Conservation (phyloP, 768 basidiomycete species). For the Lentinula lateritia region DNA sequence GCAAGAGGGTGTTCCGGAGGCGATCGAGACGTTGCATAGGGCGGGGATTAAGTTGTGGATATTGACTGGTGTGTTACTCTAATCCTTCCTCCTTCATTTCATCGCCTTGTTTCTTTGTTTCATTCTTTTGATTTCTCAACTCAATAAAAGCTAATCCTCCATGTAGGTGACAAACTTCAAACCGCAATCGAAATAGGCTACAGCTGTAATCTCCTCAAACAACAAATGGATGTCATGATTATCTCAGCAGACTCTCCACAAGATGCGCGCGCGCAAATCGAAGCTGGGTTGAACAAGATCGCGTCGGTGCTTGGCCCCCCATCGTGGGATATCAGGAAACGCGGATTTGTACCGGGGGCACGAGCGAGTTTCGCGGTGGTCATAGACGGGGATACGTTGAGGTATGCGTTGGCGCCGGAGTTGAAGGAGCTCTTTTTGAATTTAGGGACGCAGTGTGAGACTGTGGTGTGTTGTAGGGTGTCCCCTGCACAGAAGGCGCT, state of each 20-base stretch:
- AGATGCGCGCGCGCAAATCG: constrained; percentile 78
- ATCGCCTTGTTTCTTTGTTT: too few species aligned
- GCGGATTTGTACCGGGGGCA: constrained; percentile 62
- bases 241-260: constrained; percentile 78
- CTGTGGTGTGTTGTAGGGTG: constrained; percentile 97
- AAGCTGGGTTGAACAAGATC: constrained; percentile 92
- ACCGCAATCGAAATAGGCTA: constrained; percentile 98
- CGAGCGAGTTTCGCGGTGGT: constrained; percentile 87
- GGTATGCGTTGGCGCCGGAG: constrained; percentile 69
- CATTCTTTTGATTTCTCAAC: neutral
- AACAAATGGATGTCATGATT: constrained; percentile 96
- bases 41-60: constrained; percentile 99
- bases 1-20: constrained; percentile 94
- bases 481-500: constrained; percentile 98
- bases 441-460: constrained; percentile 93
- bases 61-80: constrained; percentile 61
- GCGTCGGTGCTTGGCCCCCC: constrained; percentile 81
- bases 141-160: neutral
- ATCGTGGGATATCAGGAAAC: constrained; percentile 48
- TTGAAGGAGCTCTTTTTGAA: constrained; percentile 87
- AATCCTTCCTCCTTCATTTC: neutral
- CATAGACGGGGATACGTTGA: constrained; percentile 91
- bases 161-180: constrained; percentile 87
- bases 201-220: constrained; percentile 91
- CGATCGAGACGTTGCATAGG: constrained; percentile 84